These are phyloP conservation scores for Omphalotus olearius DNA, from an alignment of 1,284 basidiomycete species.

Conservation along the genomic window DNA sequence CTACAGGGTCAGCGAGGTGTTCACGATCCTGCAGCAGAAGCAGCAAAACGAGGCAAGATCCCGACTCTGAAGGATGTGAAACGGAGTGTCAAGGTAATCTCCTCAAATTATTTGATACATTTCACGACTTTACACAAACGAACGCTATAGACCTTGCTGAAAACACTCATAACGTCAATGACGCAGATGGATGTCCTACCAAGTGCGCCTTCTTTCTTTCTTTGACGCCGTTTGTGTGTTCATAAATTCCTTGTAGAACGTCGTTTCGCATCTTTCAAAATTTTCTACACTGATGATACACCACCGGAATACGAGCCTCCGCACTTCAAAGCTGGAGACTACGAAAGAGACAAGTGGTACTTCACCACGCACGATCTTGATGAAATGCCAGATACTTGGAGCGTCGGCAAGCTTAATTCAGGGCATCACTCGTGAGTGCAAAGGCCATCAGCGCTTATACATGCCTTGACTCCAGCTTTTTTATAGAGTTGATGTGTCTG, in stretches of 20 bases:
- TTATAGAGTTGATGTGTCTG: slow-evolving; percentile 58
- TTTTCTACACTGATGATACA: slow-evolving; percentile 73
- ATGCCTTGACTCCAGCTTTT: neutral
- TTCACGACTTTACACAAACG: neutral
- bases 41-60: slow-evolving; percentile 48
- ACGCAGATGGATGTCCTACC: slow-evolving; percentile 75
- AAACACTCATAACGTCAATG: slow-evolving; percentile 69
- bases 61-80: slow-evolving; percentile 74
- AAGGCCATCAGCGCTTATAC: neutral
- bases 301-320: slow-evolving; percentile 77
- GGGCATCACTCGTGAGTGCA: slow-evolving; percentile 62
- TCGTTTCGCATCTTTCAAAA: slow-evolving; percentile 79
- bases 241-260: slow-evolving; percentile 43
- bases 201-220: slow-evolving; percentile 37
- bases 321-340: slow-evolving; percentile 65
- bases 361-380: slow-evolving; percentile 68
- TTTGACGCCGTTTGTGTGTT: neutral
- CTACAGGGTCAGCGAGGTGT: slow-evolving; percentile 37
- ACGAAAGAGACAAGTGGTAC: slow-evolving; percentile 65
- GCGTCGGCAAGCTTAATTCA: slow-evolving; percentile 60
- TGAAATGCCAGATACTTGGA: slow-evolving; percentile 69
- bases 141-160: slow-evolving; percentile 52
- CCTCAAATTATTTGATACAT: neutral
- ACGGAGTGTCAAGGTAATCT: slow-evolving; percentile 59
- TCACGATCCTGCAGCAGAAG: slow-evolving; percentile 42